Percentiles rank a stretch among this genome's conserved stretches.
Evolutionary conservation across 2,329 filamentous ascomycete species (phyloP).

Genomic region (Lachnellula occidentalis): DNA sequence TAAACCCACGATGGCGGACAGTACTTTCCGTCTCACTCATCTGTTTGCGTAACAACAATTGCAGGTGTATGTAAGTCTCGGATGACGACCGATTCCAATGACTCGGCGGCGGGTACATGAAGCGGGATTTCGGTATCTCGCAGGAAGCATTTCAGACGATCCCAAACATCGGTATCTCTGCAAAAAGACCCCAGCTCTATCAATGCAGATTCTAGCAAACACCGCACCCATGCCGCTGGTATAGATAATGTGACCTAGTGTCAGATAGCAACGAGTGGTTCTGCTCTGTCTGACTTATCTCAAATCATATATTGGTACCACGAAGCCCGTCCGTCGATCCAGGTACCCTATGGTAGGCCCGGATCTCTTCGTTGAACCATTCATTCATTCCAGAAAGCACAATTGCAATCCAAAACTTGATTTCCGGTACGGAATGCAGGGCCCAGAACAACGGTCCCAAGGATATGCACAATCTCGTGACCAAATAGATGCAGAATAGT

Average conservation of each 20-base stretch:
- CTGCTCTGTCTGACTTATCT: slow-evolving; percentile 11
- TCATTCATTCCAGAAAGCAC: too few relatives aligned
- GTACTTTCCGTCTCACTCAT: slow-evolving; percentile 1
- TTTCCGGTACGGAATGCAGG: not conserved
- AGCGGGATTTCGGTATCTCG: slow-evolving; percentile 12
- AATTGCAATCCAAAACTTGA: not conserved
- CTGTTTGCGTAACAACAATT: slow-evolving; percentile 17
- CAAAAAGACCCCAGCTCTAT: not conserved
- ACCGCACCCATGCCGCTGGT: slow-evolving; percentile 10
- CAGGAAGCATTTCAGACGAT: slow-evolving; percentile 7
- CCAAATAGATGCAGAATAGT: not conserved
- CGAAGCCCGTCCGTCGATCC: slow-evolving; percentile 3
- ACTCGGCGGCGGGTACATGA: slow-evolving; percentile 20
- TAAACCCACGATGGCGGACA: not conserved
- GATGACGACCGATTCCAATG: slow-evolving; percentile 14
- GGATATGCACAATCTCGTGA: not conserved
- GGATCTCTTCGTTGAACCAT: not conserved
- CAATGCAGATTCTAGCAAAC: slow-evolving; percentile 5
- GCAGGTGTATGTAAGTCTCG: slow-evolving; percentile 14
- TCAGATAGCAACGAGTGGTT: slow-evolving; percentile 18
- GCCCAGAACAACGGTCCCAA: not conserved
- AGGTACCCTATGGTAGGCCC: not conserved
- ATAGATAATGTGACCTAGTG: slow-evolving; percentile 19
- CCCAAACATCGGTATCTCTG: not conserved
- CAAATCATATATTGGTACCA: slow-evolving; percentile 19